phyloP scores from a whole-genome alignment of 2,329 filamentous ascomycete species.

The Aspergillus awamori region DNA sequence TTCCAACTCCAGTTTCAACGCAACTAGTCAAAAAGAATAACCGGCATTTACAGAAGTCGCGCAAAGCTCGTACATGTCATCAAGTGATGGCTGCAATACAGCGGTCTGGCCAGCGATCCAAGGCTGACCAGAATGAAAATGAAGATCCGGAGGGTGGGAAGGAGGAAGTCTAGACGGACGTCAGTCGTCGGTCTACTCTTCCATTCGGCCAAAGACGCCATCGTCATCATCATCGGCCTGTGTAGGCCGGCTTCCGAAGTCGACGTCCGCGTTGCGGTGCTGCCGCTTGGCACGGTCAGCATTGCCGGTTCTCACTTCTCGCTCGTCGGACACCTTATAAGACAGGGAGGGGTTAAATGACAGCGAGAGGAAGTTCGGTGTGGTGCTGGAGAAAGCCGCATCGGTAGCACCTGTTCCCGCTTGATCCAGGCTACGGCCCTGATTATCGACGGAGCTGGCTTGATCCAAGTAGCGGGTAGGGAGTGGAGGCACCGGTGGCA shows the following conservation, averaged over 20 bases:
- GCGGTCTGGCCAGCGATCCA: slow-evolving; percentile 9
- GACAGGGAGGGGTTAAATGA: slow-evolving; percentile 50
- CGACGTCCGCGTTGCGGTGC: slow-evolving; percentile 39
- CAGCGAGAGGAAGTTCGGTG: slow-evolving; percentile 46
- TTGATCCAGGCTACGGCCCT: slow-evolving; percentile 56
- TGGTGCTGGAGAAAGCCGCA: slow-evolving; percentile 39
- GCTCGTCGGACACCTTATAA: slow-evolving; percentile 53
- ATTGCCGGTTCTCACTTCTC: slow-evolving; percentile 71
- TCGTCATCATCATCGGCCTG: slow-evolving; percentile 89
- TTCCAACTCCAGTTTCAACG: slow-evolving; percentile 25
- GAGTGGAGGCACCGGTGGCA: slow-evolving; percentile 84
- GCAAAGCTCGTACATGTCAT: slow-evolving; percentile 45
- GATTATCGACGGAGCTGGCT: slow-evolving; percentile 66
- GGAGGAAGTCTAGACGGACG: background rate
- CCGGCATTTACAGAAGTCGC: slow-evolving; percentile 35
- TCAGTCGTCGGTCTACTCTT: slow-evolving; percentile 63
- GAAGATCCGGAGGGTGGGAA: slow-evolving; percentile 2
- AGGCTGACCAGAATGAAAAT: slow-evolving; percentile 4
- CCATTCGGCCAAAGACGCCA: slow-evolving; percentile 94
- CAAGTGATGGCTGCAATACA: slow-evolving; percentile 25
- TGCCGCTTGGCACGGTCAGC: slow-evolving; percentile 50
- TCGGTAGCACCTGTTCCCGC: slow-evolving; percentile 35
- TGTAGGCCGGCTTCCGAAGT: slow-evolving; percentile 45
- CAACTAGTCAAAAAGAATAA: slow-evolving; percentile 29
- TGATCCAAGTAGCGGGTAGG: slow-evolving; percentile 74